Base-by-base conservation (phyloP, 2,329 filamentous ascomycete species). In the Coniella lustricola region DNA sequence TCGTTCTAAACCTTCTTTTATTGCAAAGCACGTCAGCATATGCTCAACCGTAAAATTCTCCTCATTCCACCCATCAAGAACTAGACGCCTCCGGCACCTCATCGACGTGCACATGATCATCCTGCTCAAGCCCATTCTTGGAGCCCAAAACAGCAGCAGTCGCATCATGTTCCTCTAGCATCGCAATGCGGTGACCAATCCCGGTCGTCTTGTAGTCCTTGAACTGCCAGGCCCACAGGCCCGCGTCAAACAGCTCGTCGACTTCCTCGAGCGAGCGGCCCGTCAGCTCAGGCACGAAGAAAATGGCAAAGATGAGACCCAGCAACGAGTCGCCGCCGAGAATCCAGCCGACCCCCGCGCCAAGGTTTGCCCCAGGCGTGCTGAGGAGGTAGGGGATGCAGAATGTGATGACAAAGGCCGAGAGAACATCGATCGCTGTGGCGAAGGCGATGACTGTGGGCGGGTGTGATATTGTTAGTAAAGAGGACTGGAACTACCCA, bases 211-310 rank as follows among this genome's bases (percentile, higher is more conserved):
- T 45, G 38, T 50, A 47, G 3, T 17, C 32, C 13, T 37, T 42
- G 34, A 51, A 49, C 29, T 49, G 45, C 49, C 49, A 49, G 2
- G 49, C 49, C 39, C 32, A 34, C 13, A 49, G 13, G 10, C 17
- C 20, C 18, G 45, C 45, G 12, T 44, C 49, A n/a, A 52, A 52
- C 4, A 52, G 37, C 34, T 49, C 48, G 13, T 52, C 50, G 2
- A 52, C 33, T 38, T 52, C 50, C 37, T 52, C 50, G 14, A 52
- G 22, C 7, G 45, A 45, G 13, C 50, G 41, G 2, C 48, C 31
- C 17, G 50, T 53, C 25, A 51, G 48, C 36, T 53, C 50, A 7
- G 50, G 50, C n/a, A 53, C 34, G 32, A 50, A 50, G 34, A 53
- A 39, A 22, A 49, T 18, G n/a, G 36, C 49, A 38, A 38, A 51